Evolutionary conservation across 148 eudicot genomes (phyloP).

Genomic region (Silene uniflora): DNA sequence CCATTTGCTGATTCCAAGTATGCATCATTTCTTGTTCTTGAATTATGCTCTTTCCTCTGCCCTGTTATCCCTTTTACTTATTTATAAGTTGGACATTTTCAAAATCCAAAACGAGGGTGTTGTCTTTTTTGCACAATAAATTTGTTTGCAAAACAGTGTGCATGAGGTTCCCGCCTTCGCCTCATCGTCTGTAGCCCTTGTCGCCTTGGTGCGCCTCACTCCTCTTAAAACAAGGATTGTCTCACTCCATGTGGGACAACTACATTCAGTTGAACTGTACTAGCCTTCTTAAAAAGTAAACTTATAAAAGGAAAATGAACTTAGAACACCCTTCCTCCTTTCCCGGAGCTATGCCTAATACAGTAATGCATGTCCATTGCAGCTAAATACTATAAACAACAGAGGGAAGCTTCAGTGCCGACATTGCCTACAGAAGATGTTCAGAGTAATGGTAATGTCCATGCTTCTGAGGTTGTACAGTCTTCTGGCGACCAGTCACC

Average conservation of each 20-base stretch:
- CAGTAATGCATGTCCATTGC: slow-evolving; percentile 20
- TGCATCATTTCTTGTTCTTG: not conserved
- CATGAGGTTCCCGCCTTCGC: not conserved
- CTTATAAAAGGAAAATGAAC: not conserved
- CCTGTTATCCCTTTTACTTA: not conserved
- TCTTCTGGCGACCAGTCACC: slow-evolving; percentile 28
- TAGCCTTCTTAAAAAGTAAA: not conserved
- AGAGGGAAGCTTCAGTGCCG: slow-evolving; percentile 17
- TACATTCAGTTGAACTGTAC: not conserved
- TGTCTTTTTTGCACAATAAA: not conserved
- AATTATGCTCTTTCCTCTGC: not conserved
- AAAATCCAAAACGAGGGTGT: not conserved
- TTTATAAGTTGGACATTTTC: not conserved
- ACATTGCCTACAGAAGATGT: slow-evolving; percentile 19
- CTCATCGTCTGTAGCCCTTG: not conserved
- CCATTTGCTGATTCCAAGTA: not conserved
- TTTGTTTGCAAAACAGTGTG: not conserved
- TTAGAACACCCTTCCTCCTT: not conserved
- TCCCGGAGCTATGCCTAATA: not conserved
- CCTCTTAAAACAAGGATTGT: not conserved
- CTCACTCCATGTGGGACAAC: not conserved
- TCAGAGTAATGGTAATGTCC: slow-evolving; percentile 26
- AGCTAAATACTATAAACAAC: slow-evolving; percentile 50
- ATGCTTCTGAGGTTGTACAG: slow-evolving; percentile 33
- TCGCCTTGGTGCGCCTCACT: not conserved